Percentiles rank a stretch among this genome's conserved stretches.
Evolutionary conservation across 1,139 yeast species (phyloP).

Genomic region (Saccharomyces hybrid): DNA sequence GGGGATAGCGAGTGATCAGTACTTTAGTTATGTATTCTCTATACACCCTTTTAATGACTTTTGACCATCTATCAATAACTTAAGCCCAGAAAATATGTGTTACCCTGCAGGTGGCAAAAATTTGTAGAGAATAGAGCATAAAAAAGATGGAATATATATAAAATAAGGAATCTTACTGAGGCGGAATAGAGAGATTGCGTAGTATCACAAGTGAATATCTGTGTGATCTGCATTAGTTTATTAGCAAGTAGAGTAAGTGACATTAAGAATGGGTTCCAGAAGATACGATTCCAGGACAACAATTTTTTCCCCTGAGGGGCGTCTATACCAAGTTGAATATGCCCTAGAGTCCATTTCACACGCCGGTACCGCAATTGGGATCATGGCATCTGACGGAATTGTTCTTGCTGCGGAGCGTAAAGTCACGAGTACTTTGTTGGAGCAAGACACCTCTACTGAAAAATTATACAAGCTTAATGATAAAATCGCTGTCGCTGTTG

Average conservation of each 20-base stretch:
- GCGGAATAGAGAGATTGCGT: background rate
- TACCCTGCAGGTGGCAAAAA: constrained; percentile 6
- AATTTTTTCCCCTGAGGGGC: constrained; percentile 96
- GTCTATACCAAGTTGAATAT: constrained; percentile 93
- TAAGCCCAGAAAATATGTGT: background rate
- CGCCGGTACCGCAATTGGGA: constrained; percentile 97
- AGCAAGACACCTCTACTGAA: constrained; percentile 90
- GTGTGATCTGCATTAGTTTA: background rate
- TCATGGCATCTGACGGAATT: constrained; percentile 85
- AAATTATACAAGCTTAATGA: constrained; percentile 81
- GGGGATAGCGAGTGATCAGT: background rate
- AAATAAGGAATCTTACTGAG: background rate
- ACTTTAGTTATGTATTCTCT: background rate
- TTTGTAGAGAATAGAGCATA: background rate
- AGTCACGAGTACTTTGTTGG: constrained; percentile 83
- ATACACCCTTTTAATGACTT: background rate
- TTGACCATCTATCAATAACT: background rate
- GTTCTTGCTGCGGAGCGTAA: constrained; percentile 95
- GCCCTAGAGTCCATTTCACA: constrained; percentile 96
- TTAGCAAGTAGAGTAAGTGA: background rate
- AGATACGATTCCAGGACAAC: constrained; percentile 97
- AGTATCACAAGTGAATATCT: no score
- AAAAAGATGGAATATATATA: background rate
- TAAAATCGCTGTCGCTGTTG: constrained; percentile 88
- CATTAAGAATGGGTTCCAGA: constrained; percentile 50